Evolutionary conservation across 306 rosid species (phyloP).

Genomic region (Vachellia collinsii): DNA sequence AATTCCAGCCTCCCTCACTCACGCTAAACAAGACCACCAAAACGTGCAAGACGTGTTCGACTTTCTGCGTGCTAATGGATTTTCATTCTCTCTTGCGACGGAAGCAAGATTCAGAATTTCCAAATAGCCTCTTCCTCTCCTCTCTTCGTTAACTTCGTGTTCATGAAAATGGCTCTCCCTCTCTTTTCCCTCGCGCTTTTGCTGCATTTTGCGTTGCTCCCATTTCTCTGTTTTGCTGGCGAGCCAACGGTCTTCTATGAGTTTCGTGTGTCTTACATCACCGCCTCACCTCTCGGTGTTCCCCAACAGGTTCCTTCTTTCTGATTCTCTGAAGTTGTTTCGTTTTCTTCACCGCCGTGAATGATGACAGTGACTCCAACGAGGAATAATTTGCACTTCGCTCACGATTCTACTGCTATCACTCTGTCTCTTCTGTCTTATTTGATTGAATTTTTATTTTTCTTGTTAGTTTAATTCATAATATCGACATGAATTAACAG

Average conservation of each 20-base stretch:
- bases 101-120: too few relatives aligned
- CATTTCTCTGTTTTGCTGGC: constrained; percentile 54
- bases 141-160: too few relatives aligned
- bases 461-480: neutral
- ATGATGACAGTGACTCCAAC: neutral
- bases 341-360: neutral
- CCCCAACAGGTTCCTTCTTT: constrained; percentile 66
- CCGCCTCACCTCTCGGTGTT: constrained; percentile 83
- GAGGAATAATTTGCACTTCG: neutral
- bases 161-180: constrained; percentile 45
- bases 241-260: constrained; percentile 65
- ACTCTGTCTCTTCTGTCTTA: neutral
- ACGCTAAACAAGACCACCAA: too few relatives aligned
- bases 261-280: constrained; percentile 63
- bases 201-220: constrained; percentile 45
- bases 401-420: neutral
- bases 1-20: too few relatives aligned
- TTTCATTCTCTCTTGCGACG: too few relatives aligned
- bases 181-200: constrained; percentile 22
- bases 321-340: neutral
- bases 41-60: too few relatives aligned
- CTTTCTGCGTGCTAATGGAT: too few relatives aligned
- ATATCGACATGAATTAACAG: neutral
- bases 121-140: too few relatives aligned
- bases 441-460: neutral